Evolutionary conservation across 176 grass and related monocot species (phyloP).

Genomic region (Poa pratensis): DNA sequence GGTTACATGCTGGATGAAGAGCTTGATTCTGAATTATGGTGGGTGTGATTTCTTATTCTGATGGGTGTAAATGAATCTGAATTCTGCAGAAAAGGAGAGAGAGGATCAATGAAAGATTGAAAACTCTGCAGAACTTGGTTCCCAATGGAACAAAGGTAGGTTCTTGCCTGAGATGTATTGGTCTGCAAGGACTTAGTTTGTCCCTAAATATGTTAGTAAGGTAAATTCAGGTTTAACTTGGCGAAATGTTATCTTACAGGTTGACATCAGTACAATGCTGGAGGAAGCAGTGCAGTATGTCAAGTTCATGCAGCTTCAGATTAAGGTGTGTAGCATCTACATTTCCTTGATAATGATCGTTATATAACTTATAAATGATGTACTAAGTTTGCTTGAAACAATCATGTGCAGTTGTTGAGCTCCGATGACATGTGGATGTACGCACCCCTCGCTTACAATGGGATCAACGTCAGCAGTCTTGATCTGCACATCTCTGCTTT

Average conservation of each 20-base stretch:
- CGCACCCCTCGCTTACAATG: conserved; percentile 87
- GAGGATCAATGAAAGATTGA: conserved; percentile 93
- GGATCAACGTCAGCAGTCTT: conserved; percentile 72
- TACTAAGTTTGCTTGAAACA: conserved; percentile 35
- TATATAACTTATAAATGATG: conserved; percentile 11
- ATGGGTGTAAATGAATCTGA: neutral
- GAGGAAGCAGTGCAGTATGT: conserved; percentile 97
- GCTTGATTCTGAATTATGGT: conserved; percentile 40
- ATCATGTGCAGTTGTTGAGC: conserved; percentile 81
- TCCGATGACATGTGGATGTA: conserved; percentile 98
- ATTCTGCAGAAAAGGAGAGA: conserved; percentile 94
- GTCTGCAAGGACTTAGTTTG: conserved; percentile 22
- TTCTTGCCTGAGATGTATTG: neutral
- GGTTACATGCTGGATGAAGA: neutral
- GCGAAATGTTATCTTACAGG: conserved; percentile 55
- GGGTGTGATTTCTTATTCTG: conserved; percentile 6
- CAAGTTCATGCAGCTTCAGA: conserved; percentile 92
- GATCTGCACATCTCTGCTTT: conserved; percentile 61
- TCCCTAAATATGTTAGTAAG: neutral
- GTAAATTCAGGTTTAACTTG: conserved; percentile 17
- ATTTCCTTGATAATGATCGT: neutral
- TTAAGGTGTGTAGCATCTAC: conserved; percentile 65
- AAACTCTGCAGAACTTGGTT: conserved; percentile 81
- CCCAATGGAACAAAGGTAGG: conserved; percentile 96
- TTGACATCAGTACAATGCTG: conserved; percentile 98